phyloP scores from a whole-genome alignment of 225 moss, liverwort and hornwort species.

The Pleurozium schreberi region DNA sequence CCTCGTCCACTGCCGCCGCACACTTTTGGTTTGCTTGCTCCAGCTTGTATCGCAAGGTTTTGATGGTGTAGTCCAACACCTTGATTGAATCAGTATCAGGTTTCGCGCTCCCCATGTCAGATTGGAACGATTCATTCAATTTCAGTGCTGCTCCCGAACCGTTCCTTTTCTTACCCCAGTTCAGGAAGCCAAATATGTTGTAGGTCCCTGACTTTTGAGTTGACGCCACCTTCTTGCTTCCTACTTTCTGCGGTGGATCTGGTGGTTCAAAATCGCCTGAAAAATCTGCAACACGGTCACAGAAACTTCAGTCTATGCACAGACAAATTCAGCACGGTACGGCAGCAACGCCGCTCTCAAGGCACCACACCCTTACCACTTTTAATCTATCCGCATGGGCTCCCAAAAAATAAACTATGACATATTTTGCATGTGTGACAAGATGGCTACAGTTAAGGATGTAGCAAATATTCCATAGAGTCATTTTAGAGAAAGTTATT shows the following conservation, averaged over 20 bases:
- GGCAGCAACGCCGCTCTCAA: not conserved
- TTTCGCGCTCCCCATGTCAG: conserved; percentile 13
- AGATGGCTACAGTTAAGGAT: not conserved
- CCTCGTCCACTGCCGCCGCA: conserved; percentile 20
- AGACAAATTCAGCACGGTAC: not conserved
- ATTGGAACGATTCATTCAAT: conserved; percentile 24
- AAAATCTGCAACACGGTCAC: conserved; percentile 2
- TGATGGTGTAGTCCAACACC: conserved; percentile 50
- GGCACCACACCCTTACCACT: not conserved
- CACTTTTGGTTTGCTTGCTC: conserved; percentile 37
- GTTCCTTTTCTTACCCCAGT: conserved; percentile 30
- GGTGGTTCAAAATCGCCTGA: conserved; percentile 16
- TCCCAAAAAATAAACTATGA: not conserved
- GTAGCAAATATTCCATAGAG: not conserved
- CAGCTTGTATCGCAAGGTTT: conserved; percentile 37
- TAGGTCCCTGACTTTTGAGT: conserved; percentile 25
- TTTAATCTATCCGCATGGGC: not conserved
- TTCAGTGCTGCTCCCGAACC: not conserved
- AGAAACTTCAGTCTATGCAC: not conserved
- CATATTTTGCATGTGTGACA: not conserved
- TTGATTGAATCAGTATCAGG: conserved; percentile 29
- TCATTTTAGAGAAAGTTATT: not conserved
- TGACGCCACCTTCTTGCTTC: conserved; percentile 17
- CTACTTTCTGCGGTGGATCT: conserved; percentile 1
- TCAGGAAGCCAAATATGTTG: conserved; percentile 32